A percentile compares a stretch with the other conserved stretches of the same genome.
Conservation (phyloP, 1,139 yeast species). For the Tardiomyces blankii region DNA sequence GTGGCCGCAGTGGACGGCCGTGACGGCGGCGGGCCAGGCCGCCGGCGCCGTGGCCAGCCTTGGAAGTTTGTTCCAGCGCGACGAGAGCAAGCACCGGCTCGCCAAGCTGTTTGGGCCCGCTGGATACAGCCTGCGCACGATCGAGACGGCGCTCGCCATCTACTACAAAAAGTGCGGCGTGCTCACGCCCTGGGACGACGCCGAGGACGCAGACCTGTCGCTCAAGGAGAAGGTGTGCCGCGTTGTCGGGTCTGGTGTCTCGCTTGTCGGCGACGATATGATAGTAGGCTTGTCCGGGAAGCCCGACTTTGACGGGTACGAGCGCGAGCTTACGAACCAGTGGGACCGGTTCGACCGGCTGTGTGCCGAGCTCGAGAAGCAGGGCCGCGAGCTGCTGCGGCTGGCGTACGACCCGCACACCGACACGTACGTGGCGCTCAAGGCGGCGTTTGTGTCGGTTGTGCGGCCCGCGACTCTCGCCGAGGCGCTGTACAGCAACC, state of each 20-base stretch:
- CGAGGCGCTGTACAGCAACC: conserved; percentile 15
- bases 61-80: conserved; percentile 4
- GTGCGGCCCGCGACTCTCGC: conserved; percentile 13
- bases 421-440: conserved; percentile 10
- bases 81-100: conserved; percentile 29
- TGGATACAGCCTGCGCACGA: conserved; percentile 33
- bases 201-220: conserved; percentile 12
- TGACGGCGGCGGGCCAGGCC: background rate
- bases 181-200: conserved; percentile 4
- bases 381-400: conserved; percentile 44
- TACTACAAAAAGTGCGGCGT: conserved; percentile 23
- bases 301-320: background rate
- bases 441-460: conserved; percentile 14
- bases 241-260: conserved; percentile 20
- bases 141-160: conserved; percentile 33
- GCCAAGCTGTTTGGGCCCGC: conserved; percentile 39
- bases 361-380: conserved; percentile 55
- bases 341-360: conserved; percentile 55
- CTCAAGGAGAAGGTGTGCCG: conserved; percentile 23
- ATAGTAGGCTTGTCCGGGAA: background rate
- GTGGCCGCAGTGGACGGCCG: background rate
- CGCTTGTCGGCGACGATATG: conserved; percentile 4
- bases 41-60: background rate
- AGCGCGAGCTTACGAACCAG: conserved; percentile 16
- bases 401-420: conserved; percentile 19